Evolutionary conservation across 257 asterid genomes (phyloP), one percentile per base, ranked within the genome.

Genomic region (Datura wrightii): DNA sequence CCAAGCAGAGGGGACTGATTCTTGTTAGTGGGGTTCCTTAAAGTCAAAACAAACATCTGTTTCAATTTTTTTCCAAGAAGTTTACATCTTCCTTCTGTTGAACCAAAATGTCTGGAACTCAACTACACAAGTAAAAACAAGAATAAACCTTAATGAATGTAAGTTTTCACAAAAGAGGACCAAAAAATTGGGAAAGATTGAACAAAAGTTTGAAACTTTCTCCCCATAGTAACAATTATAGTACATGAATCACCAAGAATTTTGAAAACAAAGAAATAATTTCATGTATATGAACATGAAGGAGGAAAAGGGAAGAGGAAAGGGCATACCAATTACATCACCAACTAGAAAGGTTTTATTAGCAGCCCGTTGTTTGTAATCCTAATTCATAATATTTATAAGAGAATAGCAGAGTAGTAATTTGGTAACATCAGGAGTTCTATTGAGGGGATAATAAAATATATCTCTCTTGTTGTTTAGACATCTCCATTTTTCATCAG

Each of bases 301-400:
- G 62, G n/a, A 87, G 19, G 46, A 5, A 70, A 48, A 66, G 16
- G 36, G 16, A 44, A 56, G 18, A 3, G 46, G 39, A 48, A 39
- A 66, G 2, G 5, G 41, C 82, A 14, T 90, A 94, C 99, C 90
- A 44, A 95, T 89, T 2, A 86, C 31, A 82, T 95, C 99, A 69
- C 95, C 97, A 72, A 93, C 19, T 60, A 72, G 88, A 82, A 95
- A 95, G 80, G 88, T 88, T 85, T 92, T 94, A 3, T 85, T 66
- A 34, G 87, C 85, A 87, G 97, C 88, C 99, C 99, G 94, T 2
- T 79, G 84, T 89, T 87, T 92, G 89, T 95, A 95, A 87, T 95
- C 93, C 50, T 92, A 90, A 84, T 91, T 91, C 56, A 95, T 97
- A 79, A 94, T 90, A 50, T 93, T 95, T 13, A 97, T 95, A 13